Evolutionary conservation across 768 basidiomycete genomes (phyloP).

Genomic region (Tulasnella sp.): DNA sequence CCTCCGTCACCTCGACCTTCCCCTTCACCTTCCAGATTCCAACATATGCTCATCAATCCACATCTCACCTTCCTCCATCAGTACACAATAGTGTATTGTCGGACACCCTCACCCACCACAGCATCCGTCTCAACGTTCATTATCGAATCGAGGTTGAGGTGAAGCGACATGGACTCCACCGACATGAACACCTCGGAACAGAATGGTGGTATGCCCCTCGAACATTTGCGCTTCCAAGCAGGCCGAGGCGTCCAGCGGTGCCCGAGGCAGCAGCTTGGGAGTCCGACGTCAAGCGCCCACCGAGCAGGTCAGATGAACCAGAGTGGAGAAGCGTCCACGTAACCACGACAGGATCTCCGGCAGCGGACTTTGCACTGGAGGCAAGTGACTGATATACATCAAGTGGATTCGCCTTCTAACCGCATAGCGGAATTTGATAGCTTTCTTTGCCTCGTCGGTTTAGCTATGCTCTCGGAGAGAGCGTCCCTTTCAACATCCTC

Average conservation of each 20-base stretch:
- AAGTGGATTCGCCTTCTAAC: neutral
- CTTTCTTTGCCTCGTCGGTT: neutral
- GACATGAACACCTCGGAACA: neutral
- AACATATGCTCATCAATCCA: slow-evolving; percentile 5
- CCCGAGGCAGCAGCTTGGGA: neutral
- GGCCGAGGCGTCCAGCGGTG: neutral
- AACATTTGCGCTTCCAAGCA: neutral
- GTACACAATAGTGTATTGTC: neutral
- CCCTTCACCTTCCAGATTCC: slow-evolving; percentile 20
- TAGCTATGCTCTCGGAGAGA: neutral
- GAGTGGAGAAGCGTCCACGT: neutral
- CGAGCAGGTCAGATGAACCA: neutral
- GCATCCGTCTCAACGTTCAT: neutral
- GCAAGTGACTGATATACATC: neutral
- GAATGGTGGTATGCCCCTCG: neutral
- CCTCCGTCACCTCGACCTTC: neutral
- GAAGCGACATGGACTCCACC: neutral
- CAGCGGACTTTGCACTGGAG: neutral
- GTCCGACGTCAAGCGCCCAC: neutral
- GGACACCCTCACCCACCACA: neutral
- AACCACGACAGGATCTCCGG: neutral
- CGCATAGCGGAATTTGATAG: neutral
- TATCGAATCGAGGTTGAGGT: slow-evolving; percentile 3
- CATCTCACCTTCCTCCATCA: slow-evolving; percentile 3
- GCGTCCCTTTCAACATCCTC: neutral